Evolutionary conservation across 75 land plant species (phyloP), one percentile per base, ranked within the genome.

Genomic region (Picea sitchensis): DNA sequence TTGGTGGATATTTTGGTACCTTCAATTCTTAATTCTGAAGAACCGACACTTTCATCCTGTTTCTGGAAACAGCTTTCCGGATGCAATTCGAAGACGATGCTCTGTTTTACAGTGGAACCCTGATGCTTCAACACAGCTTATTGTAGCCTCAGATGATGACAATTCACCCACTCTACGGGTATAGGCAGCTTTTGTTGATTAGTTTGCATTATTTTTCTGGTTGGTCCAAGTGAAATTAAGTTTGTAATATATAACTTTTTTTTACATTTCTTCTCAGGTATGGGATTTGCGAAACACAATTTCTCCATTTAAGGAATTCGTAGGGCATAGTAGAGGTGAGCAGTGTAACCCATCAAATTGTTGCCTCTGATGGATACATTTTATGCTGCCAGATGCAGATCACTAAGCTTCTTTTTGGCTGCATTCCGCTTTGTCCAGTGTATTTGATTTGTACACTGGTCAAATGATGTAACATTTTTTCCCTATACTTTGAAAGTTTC

Each of bases 91-190:
- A 81, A 90, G 93, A 78, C 87, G 91, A 17, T 93, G 93, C 85
- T 95, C 98, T 78, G 93, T 92, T 32, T 84, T 97, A 80, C 98
- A 97, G 79, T 97, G 99, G 99, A 88, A 97, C 85, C 99, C 98
- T 80, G 96, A 97, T 61, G 65, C 83, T 51, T 88, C 94, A 1
- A 95, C 98, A n/a, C 92, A 95, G 64, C 88, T 97, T 23, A 88
- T 95, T 72, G 93, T 95, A 76, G 99, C 99, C n/a, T 92, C 93
- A 20, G 99, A 95, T 85, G 99, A 97, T 76, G 98, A 97, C 61
- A 82, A 72, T 74, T 88, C 92, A 30, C 98, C 98, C 75, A 41
- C 91, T 62, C 69, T 93, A 11, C 91, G 85, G 84, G 98, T 94
- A 85, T 20, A 4, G 17, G 23, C 56, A 21, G 59, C 47, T 81